phyloP scores from a whole-genome alignment of 495 filamentous ascomycete genomes.

The Xylaria palmicola region DNA sequence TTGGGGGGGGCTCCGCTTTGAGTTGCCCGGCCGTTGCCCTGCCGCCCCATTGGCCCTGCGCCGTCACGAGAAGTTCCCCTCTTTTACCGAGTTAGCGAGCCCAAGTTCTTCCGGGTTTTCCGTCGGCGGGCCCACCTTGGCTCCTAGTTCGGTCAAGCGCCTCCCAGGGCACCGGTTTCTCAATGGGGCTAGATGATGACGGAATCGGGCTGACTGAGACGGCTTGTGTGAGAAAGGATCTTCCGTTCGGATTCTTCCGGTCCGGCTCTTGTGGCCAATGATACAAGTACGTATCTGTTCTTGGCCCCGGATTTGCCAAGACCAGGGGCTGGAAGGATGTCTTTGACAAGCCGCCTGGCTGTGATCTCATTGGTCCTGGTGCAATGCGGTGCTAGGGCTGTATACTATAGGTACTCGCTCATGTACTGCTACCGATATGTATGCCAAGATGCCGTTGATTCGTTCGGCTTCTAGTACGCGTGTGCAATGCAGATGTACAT shows the following conservation, averaged over 20 bases:
- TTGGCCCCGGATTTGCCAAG: conserved; percentile 13
- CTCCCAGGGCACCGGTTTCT: background rate
- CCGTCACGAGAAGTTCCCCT: background rate
- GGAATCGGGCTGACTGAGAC: conserved; percentile 7
- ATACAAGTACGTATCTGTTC: background rate
- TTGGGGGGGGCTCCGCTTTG: background rate
- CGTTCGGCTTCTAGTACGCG: background rate
- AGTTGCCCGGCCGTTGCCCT: background rate
- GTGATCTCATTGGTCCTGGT: conserved; percentile 6
- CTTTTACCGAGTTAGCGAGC: background rate
- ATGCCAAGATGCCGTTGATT: conserved; percentile 5
- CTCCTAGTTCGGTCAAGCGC: background rate
- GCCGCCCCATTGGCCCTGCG: background rate
- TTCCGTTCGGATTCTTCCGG: conserved; percentile 14
- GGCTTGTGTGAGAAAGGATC: background rate
- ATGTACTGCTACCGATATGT: too few species aligned
- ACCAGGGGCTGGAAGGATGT: background rate
- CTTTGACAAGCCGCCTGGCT: background rate
- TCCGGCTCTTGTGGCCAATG: conserved; percentile 8
- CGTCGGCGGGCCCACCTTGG: background rate
- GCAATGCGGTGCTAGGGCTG: too few species aligned
- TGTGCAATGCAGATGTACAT: background rate
- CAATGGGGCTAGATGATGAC: conserved; percentile 5
- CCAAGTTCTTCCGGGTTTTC: background rate
- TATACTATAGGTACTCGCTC: too few species aligned